Evolutionary conservation across 352 stramenopile genomes (phyloP).

Genomic region (Peronospora belbahrii): DNA sequence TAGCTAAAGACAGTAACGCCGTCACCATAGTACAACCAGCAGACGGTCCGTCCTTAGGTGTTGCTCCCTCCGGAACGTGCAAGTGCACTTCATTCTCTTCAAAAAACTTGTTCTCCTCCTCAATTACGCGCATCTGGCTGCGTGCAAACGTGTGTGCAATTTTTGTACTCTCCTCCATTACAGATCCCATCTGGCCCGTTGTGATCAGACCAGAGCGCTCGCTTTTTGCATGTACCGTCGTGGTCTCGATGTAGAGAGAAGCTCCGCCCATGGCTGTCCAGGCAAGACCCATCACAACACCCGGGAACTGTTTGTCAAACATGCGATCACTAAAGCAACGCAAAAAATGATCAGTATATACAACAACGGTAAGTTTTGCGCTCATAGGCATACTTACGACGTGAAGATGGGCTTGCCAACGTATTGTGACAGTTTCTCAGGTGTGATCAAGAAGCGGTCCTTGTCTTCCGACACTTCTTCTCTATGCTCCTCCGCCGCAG

Average conservation of each 20-base stretch:
- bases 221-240: slow-evolving; percentile 56
- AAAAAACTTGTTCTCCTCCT: slow-evolving; percentile 90
- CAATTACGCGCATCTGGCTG: slow-evolving; percentile 61
- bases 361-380: neutral
- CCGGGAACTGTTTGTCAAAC: slow-evolving; percentile 90
- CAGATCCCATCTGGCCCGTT: slow-evolving; percentile 95
- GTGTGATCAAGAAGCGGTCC: slow-evolving; percentile 86
- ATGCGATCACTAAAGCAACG: slow-evolving; percentile 85
- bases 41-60: slow-evolving; percentile 97
- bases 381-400: slow-evolving; percentile 48
- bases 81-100: slow-evolving; percentile 94
- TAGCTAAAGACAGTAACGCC: slow-evolving; percentile 92
- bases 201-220: slow-evolving; percentile 57
- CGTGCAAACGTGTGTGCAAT: slow-evolving; percentile 94
- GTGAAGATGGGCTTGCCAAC: slow-evolving; percentile 97
- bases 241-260: slow-evolving; percentile 98
- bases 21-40: slow-evolving; percentile 98
- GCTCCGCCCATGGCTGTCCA: slow-evolving; percentile 98
- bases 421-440: slow-evolving; percentile 95
- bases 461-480: slow-evolving; percentile 24
- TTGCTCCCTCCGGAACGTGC: slow-evolving; percentile 97
- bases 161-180: slow-evolving; percentile 98
- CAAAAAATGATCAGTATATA: slow-evolving; percentile 2
- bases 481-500: slow-evolving; percentile 1
- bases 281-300: slow-evolving; percentile 98